Conservation (phyloP, 2,329 filamentous ascomycete species). For the Pseudocercospora fijiensis region DNA sequence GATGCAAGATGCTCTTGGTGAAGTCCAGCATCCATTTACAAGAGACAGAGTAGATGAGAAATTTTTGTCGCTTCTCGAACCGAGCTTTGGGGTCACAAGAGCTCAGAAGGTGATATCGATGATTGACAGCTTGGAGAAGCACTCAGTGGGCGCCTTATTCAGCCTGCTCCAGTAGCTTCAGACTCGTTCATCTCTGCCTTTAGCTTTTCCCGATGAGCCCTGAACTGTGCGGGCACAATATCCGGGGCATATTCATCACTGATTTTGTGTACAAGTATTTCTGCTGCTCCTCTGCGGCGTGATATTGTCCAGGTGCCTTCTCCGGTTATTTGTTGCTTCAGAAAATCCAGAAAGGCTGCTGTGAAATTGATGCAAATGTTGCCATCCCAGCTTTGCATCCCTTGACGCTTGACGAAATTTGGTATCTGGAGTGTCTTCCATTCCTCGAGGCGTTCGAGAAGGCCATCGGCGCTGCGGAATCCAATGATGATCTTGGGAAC, state of each 20-base stretch:
- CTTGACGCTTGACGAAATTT: slow-evolving; percentile 65
- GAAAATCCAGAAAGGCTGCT: slow-evolving; percentile 64
- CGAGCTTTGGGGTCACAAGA: slow-evolving; percentile 27
- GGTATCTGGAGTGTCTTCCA: slow-evolving; percentile 79
- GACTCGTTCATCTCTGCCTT: neutral
- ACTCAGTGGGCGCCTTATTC: slow-evolving; percentile 24
- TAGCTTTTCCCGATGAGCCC: slow-evolving; percentile 18
- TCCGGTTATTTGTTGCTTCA: slow-evolving; percentile 47
- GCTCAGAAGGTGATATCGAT: slow-evolving; percentile 26
- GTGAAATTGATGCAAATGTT: slow-evolving; percentile 93
- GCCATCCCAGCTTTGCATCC: slow-evolving; percentile 77
- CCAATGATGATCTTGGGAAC: slow-evolving; percentile 91
- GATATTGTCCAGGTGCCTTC: slow-evolving; percentile 82
- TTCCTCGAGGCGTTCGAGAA: slow-evolving; percentile 71
- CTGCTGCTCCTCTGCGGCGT: slow-evolving; percentile 58
- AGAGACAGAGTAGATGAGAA: slow-evolving; percentile 35
- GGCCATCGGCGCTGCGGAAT: slow-evolving; percentile 72
- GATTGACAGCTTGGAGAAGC: slow-evolving; percentile 30
- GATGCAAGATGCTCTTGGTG: slow-evolving; percentile 33
- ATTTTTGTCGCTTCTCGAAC: slow-evolving; percentile 30
- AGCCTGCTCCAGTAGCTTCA: slow-evolving; percentile 15
- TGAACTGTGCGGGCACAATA: slow-evolving; percentile 18
- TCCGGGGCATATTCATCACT: slow-evolving; percentile 21
- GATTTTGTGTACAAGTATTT: slow-evolving; percentile 72
- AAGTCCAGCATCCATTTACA: slow-evolving; percentile 34